Base-by-base conservation (phyloP, 208 protist species). In the Crithidia sp. region DNA sequence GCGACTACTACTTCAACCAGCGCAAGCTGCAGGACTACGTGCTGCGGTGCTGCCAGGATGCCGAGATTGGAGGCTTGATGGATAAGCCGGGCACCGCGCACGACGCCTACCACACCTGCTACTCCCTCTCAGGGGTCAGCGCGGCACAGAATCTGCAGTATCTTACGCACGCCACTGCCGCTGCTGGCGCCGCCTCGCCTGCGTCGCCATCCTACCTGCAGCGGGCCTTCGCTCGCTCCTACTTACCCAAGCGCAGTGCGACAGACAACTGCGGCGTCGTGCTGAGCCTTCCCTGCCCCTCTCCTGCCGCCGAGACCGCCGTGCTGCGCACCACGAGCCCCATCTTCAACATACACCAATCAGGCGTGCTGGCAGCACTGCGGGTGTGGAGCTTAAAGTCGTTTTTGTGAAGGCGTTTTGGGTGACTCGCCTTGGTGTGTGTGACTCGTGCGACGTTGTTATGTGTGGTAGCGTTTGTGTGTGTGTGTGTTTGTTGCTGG, bases 91-190 rank as follows among this genome's bases (percentile, higher is more conserved):
- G 62, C 12, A 82, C 56, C 40, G 71, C 65, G 5, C 74, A 83
- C 53, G 96, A 98, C 70, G 72, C 70, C 40, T 97, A 98, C 77
- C 96, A 98, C 83, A 98, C 93, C 14, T 98, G 92, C 81, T 98
- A 98, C 80, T 68, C 92, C 0, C 76, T 98, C 2, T 87, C 84
- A 6, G 96, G 96, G 2, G 71, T 95, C 63, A 89, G 88, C 58
- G 71, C 84, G 17, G 85, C 91, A 17, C 91, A 97, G 76, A 93
- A 94, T 67, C 47, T 92, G 72, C 84, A 89, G 49, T 91, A 93
- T 81, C 17, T 77, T 37, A 55, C 69, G 5, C 74, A 85, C 73
- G 65, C 63, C 28, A 44, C 36, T 13, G 40, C 62, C 7, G 55
- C 65, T 2, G n/a, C 58, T 16, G 58, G 56, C 4, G 19, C 56